Evolutionary conservation across 345 rosid genomes (phyloP).

Genomic region (Streptanthus diversifolius): DNA sequence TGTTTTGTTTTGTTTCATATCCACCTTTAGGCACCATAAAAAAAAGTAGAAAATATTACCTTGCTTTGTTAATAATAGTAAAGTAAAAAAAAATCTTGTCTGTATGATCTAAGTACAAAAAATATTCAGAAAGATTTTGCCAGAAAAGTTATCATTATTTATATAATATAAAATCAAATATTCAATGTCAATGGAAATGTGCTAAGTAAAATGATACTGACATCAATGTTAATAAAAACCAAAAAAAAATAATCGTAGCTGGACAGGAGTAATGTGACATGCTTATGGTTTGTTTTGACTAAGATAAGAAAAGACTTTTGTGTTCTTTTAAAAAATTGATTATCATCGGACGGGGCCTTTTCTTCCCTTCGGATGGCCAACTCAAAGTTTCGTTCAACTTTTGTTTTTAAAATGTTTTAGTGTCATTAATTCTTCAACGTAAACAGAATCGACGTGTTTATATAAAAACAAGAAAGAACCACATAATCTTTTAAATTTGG

Average conservation of each 20-base stretch:
- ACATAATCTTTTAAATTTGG: not conserved
- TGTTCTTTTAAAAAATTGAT: not conserved
- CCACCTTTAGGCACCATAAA: not conserved
- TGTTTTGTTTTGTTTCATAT: slow-evolving; percentile 1
- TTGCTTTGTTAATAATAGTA: not conserved
- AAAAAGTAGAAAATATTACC: not conserved
- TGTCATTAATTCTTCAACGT: not conserved
- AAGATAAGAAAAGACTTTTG: not conserved
- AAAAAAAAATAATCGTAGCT: not conserved
- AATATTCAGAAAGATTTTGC: not conserved
- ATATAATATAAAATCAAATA: not conserved
- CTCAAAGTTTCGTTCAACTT: too few species aligned
- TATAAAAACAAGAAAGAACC: not conserved
- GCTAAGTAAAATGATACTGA: slow-evolving; percentile 1
- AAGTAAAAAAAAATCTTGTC: not conserved
- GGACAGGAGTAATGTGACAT: not conserved
- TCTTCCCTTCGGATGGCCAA: not conserved
- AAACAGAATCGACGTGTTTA: not conserved
- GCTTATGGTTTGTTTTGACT: not conserved
- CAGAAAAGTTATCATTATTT: not conserved
- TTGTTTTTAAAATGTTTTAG: not conserved
- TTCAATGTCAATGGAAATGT: slow-evolving; percentile 1
- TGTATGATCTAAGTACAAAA: not conserved
- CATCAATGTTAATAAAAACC: slow-evolving; percentile 1
- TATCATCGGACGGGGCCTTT: not conserved